A percentile compares a stretch with the other conserved stretches of the same genome.
These are phyloP conservation scores for Aphanomyces invadans DNA, from an alignment of 352 stramenopile genomes.

Conservation along the genomic window DNA sequence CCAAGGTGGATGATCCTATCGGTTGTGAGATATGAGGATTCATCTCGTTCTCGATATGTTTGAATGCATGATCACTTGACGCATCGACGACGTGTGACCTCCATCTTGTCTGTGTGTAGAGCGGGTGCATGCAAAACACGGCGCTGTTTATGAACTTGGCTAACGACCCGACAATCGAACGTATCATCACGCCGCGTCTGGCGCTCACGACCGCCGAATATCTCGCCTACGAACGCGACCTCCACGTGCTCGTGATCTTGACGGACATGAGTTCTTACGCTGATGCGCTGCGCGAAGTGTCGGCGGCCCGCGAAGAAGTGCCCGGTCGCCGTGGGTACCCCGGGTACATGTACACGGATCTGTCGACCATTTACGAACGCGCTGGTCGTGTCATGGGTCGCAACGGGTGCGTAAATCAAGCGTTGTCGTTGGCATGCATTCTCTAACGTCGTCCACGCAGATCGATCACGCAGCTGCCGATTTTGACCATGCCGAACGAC, in stretches of 20 bases:
- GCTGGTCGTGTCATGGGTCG: conserved; percentile 94
- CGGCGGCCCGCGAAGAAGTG: conserved; percentile 91
- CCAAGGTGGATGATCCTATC: too few species aligned
- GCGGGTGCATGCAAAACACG: conserved; percentile 97
- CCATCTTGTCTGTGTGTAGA: conserved; percentile 36
- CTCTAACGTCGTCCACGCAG: too few species aligned
- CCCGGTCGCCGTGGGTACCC: conserved; percentile 98
- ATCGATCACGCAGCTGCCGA: conserved; percentile 98
- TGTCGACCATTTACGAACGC: conserved; percentile 98
- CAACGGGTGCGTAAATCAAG: conserved; percentile 67
- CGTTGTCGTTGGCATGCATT: too few species aligned
- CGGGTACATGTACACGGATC: conserved; percentile 99
- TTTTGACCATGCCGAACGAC: conserved; percentile 99
- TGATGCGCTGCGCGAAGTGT: conserved; percentile 95
- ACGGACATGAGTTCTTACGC: conserved; percentile 99
- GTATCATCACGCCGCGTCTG: conserved; percentile 98
- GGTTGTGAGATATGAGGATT: too few species aligned
- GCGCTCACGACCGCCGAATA: conserved; percentile 98
- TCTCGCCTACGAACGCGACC: conserved; percentile 97
- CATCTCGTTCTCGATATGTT: too few species aligned
- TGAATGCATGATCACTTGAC: too few species aligned
- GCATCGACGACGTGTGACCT: not conserved
- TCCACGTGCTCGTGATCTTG: conserved; percentile 99
- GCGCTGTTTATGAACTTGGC: conserved; percentile 99
- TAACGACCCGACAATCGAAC: conserved; percentile 99